phyloP scores from a whole-genome alignment of 768 basidiomycete species.

The Agaricus bisporus region DNA sequence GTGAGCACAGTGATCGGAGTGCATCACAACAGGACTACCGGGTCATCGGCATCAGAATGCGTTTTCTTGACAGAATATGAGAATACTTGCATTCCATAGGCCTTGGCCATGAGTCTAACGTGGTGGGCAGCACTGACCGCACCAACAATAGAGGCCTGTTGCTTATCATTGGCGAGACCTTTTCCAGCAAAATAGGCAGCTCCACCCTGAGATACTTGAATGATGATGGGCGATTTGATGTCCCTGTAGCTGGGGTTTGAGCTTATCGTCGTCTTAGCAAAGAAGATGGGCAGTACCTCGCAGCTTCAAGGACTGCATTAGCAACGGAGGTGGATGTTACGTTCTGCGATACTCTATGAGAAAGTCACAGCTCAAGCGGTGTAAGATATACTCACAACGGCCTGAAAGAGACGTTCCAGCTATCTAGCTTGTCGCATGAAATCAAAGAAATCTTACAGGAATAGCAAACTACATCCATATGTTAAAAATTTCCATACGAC shows the following conservation, averaged over 20 bases:
- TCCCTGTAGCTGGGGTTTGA: slow-evolving; percentile 46
- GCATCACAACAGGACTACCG: slow-evolving; percentile 85
- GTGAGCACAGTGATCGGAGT: slow-evolving; percentile 97
- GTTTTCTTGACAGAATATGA: neutral
- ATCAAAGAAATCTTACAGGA: slow-evolving; percentile 49
- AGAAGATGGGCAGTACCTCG: slow-evolving; percentile 47
- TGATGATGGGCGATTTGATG: slow-evolving; percentile 94
- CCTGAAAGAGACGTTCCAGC: slow-evolving; percentile 33
- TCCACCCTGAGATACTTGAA: slow-evolving; percentile 97
- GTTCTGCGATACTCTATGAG: slow-evolving; percentile 48
- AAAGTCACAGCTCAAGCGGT: slow-evolving; percentile 10
- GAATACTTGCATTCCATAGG: slow-evolving; percentile 81
- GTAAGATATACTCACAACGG: slow-evolving; percentile 53
- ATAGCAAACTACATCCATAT: slow-evolving; percentile 63
- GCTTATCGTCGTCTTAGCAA: neutral
- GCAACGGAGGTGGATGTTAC: slow-evolving; percentile 94
- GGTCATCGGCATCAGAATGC: slow-evolving; percentile 3
- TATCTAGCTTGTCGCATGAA: neutral
- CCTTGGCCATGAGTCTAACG: slow-evolving; percentile 79
- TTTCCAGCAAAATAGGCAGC: slow-evolving; percentile 96
- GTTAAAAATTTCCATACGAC: neutral
- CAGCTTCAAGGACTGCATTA: slow-evolving; percentile 93
- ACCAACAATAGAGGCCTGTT: slow-evolving; percentile 92
- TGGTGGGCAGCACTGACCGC: slow-evolving; percentile 91
- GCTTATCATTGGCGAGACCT: slow-evolving; percentile 90